Evolutionary conservation across 768 basidiomycete genomes (phyloP).

Genomic region (Trametes coccinea): DNA sequence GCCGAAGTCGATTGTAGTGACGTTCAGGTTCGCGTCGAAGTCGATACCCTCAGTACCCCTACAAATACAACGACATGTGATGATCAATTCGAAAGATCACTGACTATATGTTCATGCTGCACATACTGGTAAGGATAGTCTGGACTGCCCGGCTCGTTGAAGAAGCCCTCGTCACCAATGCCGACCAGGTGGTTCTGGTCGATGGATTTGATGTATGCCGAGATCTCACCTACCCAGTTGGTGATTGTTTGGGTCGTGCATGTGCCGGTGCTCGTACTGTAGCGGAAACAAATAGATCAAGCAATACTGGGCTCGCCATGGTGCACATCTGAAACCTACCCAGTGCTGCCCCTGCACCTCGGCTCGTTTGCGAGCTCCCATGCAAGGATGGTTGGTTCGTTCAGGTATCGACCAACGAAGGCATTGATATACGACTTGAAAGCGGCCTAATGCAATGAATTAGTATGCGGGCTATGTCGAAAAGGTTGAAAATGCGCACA

Average conservation of each 20-base stretch:
- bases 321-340: constrained; percentile 13
- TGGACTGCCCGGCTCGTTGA: constrained; percentile 49
- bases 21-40: constrained; percentile 58
- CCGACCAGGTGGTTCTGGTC: constrained; percentile 64
- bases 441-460: constrained; percentile 29
- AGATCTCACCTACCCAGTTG: constrained; percentile 53
- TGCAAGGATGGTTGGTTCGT: constrained; percentile 58
- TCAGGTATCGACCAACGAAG: constrained; percentile 41
- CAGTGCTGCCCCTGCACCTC: constrained; percentile 35
- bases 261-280: constrained; percentile 40
- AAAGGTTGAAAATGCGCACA: constrained; percentile 34
- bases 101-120: neutral
- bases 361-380: constrained; percentile 51
- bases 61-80: neutral
- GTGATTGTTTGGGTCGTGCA: constrained; percentile 56
- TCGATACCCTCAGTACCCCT: constrained; percentile 61
- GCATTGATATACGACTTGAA: constrained; percentile 41
- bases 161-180: constrained; percentile 67
- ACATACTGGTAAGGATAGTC: constrained; percentile 60
- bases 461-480: neutral
- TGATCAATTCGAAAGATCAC: neutral
- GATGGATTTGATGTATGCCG: constrained; percentile 63
- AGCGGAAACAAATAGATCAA: neutral
- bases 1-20: constrained; percentile 64
- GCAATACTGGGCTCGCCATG: neutral